phyloP scores from a whole-genome alignment of 1,284 basidiomycete species.

The Coniferiporia sulphurascens region DNA sequence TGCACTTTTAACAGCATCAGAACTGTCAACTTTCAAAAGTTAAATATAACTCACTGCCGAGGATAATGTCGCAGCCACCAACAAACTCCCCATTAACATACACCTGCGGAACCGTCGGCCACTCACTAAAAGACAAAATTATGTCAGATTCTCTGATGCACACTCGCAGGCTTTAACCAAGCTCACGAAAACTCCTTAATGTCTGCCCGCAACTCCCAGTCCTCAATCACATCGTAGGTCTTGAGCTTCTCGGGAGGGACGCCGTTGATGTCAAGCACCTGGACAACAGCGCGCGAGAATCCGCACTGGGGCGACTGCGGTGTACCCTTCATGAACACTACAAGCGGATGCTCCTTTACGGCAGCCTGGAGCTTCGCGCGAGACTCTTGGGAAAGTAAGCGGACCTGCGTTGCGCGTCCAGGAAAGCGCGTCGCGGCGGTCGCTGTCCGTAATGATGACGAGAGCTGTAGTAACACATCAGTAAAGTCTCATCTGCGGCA shows the following conservation, averaged over 20 bases:
- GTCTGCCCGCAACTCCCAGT: conserved; percentile 73
- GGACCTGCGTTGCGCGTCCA: neutral
- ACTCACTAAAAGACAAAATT: conserved; percentile 55
- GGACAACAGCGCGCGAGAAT: conserved; percentile 91
- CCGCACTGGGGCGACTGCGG: conserved; percentile 73
- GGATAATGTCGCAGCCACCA: conserved; percentile 93
- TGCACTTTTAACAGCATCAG: conserved; percentile 62
- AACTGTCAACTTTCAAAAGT: neutral
- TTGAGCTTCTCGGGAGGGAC: conserved; percentile 77
- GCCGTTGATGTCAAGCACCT: conserved; percentile 86
- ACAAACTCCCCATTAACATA: conserved; percentile 95
- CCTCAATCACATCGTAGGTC: conserved; percentile 88
- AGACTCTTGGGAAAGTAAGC: conserved; percentile 21
- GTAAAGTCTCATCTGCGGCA: neutral
- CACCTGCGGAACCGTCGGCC: conserved; percentile 97
- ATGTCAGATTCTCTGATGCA: neutral
- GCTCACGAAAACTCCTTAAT: conserved; percentile 97
- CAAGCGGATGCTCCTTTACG: conserved; percentile 47
- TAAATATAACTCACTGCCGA: conserved; percentile 68
- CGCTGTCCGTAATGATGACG: conserved; percentile 10
- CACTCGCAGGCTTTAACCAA: neutral
- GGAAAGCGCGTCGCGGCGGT: neutral
- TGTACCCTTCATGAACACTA: conserved; percentile 70
- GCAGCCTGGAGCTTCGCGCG: conserved; percentile 31
- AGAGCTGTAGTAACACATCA: conserved; percentile 3